These are phyloP conservation scores for Leccinum uliginosum DNA, from an alignment of 768 basidiomycete species.

Conservation along the genomic window DNA sequence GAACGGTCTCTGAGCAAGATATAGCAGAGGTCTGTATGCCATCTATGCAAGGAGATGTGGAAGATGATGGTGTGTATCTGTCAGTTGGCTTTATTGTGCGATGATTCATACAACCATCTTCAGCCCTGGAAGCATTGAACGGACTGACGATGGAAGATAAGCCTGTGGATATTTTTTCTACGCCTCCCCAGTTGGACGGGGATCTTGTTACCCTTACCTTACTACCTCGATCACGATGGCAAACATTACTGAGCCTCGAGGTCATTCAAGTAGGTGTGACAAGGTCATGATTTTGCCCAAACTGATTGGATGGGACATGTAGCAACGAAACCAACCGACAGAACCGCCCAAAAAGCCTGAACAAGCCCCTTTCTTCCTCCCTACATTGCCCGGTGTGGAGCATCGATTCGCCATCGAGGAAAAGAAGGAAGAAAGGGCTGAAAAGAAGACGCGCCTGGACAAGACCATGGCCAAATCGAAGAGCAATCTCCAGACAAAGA, in stretches of 20 bases:
- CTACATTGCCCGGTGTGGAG: slow-evolving; percentile 85
- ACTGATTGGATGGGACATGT: neutral
- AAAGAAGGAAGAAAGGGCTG: slow-evolving; percentile 34
- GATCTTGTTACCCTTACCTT: slow-evolving; percentile 92
- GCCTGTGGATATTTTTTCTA: slow-evolving; percentile 68
- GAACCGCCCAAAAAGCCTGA: slow-evolving; percentile 94
- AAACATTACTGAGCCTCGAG: slow-evolving; percentile 93
- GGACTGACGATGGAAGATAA: slow-evolving; percentile 57
- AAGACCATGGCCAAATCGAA: slow-evolving; percentile 47
- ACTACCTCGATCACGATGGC: slow-evolving; percentile 91
- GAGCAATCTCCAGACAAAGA: slow-evolving; percentile 67
- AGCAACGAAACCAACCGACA: slow-evolving; percentile 96
- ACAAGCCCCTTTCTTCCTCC: slow-evolving; percentile 95
- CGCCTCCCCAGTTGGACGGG: slow-evolving; percentile 84
- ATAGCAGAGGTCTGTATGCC: slow-evolving; percentile 69
- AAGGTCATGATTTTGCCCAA: neutral
- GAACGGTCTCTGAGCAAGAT: slow-evolving; percentile 73
- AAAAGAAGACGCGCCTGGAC: slow-evolving; percentile 49
- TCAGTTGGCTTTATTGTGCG: neutral
- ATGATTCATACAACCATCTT: slow-evolving; percentile 7
- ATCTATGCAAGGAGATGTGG: slow-evolving; percentile 74
- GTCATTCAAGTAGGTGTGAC: slow-evolving; percentile 71
- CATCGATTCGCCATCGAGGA: slow-evolving; percentile 65
- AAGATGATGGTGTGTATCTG: slow-evolving; percentile 67
- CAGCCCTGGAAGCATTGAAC: slow-evolving; percentile 72